Evolutionary conservation across 495 filamentous ascomycete genomes (phyloP).

Genomic region (Aspergillus baeticus): DNA sequence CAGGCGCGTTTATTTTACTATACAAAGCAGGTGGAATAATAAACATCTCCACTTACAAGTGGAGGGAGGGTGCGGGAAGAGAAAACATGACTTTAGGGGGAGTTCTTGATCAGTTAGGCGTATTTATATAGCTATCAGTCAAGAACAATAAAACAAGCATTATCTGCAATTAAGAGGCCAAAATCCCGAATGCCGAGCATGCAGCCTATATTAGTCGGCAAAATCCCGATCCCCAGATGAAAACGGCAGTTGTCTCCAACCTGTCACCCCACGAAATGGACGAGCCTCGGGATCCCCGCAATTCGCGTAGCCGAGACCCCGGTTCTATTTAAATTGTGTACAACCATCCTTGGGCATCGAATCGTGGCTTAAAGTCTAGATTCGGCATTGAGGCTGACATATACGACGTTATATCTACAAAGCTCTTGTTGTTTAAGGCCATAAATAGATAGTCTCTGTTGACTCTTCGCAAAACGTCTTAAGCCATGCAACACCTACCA

Average conservation of each 20-base stretch:
- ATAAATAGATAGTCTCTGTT: neutral
- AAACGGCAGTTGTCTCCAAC: no score
- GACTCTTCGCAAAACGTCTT: neutral
- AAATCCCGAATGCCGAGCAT: neutral
- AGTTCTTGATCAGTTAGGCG: no score
- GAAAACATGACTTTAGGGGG: no score
- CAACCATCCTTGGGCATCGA: neutral
- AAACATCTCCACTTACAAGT: no score
- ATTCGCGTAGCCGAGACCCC: constrained; percentile 6
- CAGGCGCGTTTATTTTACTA: no score
- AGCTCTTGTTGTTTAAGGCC: neutral
- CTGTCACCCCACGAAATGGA: constrained; percentile 1
- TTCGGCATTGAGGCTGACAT: neutral
- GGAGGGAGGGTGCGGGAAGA: no score
- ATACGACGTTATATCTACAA: neutral
- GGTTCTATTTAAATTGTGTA: neutral
- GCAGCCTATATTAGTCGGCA: neutral
- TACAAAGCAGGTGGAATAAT: no score
- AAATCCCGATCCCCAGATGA: neutral
- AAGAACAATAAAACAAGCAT: no score
- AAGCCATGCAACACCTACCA: constrained; percentile 16
- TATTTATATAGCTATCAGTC: no score
- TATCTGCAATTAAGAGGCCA: no score
- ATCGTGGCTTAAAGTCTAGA: neutral
- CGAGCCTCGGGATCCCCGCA: constrained; percentile 16